phyloP scores from a whole-genome alignment of 2,329 filamentous ascomycete species.

The Talaromyces piceae region DNA sequence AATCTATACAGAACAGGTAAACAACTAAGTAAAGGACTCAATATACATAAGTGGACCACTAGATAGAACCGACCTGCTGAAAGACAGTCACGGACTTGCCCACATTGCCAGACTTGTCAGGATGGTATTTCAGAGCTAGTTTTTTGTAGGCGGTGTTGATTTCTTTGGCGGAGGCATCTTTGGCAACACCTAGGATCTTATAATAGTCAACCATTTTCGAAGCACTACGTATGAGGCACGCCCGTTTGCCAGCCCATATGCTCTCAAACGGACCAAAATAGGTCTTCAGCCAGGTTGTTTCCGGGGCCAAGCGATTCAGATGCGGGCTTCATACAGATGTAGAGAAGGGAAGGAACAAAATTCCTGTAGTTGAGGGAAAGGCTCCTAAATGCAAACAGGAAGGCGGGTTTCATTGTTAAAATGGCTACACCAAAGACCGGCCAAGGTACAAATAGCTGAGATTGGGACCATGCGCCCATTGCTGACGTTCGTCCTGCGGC shows the following conservation, averaged over 20 bases:
- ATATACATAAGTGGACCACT: neutral
- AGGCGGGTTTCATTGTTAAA: too few species aligned
- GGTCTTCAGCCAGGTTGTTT: neutral
- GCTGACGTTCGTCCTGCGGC: too few species aligned
- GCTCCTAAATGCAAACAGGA: too few species aligned
- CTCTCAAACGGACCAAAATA: neutral
- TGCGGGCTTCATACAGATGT: too few species aligned
- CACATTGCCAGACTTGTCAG: constrained; percentile 23
- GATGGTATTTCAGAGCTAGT: constrained; percentile 28
- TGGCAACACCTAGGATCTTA: constrained; percentile 19
- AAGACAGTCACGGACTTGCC: constrained; percentile 1
- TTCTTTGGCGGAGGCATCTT: constrained; percentile 20
- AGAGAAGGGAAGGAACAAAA: too few species aligned
- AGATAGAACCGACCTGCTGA: neutral
- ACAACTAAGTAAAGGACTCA: neutral
- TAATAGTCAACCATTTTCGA: constrained; percentile 19
- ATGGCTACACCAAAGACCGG: too few species aligned
- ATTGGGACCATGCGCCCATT: too few species aligned
- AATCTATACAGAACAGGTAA: constrained; percentile 17
- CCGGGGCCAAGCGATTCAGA: too few species aligned
- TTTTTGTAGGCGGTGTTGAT: constrained; percentile 29
- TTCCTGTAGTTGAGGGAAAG: too few species aligned
- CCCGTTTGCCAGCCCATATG: neutral
- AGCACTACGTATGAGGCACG: neutral
- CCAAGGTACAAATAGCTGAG: too few species aligned